Percentiles rank a stretch among this genome's conserved stretches.
Evolutionary conservation across 768 basidiomycete species (phyloP).

Genomic region (Candolleomyces efflorescens): DNA sequence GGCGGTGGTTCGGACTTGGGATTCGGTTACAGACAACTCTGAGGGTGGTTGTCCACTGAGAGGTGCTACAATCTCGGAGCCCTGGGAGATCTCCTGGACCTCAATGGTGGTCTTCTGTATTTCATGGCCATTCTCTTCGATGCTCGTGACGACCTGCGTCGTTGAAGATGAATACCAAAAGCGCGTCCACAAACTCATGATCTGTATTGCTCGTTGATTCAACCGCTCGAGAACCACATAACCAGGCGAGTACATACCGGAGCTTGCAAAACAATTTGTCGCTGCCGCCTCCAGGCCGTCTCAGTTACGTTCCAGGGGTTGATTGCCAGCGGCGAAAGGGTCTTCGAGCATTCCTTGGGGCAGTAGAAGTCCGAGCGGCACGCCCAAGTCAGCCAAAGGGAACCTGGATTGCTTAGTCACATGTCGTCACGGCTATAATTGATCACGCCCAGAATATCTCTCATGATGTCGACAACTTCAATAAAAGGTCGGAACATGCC

Average conservation of each 20-base stretch:
- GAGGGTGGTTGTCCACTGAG: background rate
- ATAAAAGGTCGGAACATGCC: background rate
- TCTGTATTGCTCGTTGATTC: background rate
- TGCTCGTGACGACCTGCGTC: background rate
- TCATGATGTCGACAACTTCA: no score
- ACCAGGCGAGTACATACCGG: background rate
- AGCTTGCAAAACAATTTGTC: no score
- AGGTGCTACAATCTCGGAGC: background rate
- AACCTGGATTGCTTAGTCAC: no score
- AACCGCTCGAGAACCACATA: no score
- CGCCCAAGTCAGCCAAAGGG: no score
- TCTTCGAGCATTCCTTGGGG: no score
- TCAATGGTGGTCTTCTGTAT: background rate
- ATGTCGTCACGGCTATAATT: no score
- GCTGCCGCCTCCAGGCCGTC: no score
- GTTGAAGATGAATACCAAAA: conserved; percentile 4
- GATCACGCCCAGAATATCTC: no score
- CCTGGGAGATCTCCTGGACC: background rate
- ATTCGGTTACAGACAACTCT: background rate
- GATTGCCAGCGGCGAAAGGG: no score
- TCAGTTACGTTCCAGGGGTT: no score
- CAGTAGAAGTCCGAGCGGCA: no score
- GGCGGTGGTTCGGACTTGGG: background rate
- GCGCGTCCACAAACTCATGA: background rate
- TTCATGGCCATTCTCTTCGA: background rate